Conservation (phyloP, 2,329 filamentous ascomycete genomes). For the Microdochium paspali region DNA sequence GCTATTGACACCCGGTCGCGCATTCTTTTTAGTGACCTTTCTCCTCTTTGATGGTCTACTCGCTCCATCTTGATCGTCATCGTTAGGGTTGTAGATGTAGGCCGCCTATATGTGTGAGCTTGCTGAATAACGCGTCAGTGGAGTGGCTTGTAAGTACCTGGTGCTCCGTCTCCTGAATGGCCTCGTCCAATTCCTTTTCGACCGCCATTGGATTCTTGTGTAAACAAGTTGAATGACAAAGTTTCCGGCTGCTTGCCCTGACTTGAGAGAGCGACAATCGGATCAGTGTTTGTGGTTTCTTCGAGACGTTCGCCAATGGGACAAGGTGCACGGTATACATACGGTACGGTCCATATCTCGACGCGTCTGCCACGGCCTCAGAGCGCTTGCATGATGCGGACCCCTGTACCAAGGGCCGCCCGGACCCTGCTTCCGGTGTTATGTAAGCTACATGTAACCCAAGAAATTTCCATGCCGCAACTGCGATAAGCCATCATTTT, state of each 20-base stretch:
- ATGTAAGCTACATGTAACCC: too few relatives aligned
- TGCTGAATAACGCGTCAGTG: neutral
- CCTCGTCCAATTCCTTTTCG: slow-evolving; percentile 9
- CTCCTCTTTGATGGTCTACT: slow-evolving; percentile 46
- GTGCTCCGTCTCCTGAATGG: slow-evolving; percentile 19
- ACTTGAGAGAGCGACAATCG: neutral
- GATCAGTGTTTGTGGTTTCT: neutral
- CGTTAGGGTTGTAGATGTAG: slow-evolving; percentile 50
- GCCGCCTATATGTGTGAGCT: slow-evolving; percentile 34
- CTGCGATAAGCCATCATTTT: too few relatives aligned
- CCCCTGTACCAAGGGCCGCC: too few relatives aligned
- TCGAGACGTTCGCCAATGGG: neutral
- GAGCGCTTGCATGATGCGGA: too few relatives aligned
- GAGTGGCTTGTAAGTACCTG: slow-evolving; percentile 10
- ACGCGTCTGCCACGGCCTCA: too few relatives aligned
- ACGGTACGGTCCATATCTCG: too few relatives aligned
- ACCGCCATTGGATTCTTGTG: slow-evolving; percentile 11
- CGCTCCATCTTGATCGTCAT: slow-evolving; percentile 15
- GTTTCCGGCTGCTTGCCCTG: neutral
- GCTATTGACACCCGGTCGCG: slow-evolving; percentile 8
- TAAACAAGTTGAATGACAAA: neutral
- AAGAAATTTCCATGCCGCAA: too few relatives aligned
- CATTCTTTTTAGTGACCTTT: slow-evolving; percentile 35
- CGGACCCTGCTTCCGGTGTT: too few relatives aligned
- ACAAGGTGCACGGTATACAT: neutral